Evolutionary conservation across 768 basidiomycete genomes (phyloP), one percentile per base, ranked within the genome.

Genomic region (Strobilomyces dryophilus): DNA sequence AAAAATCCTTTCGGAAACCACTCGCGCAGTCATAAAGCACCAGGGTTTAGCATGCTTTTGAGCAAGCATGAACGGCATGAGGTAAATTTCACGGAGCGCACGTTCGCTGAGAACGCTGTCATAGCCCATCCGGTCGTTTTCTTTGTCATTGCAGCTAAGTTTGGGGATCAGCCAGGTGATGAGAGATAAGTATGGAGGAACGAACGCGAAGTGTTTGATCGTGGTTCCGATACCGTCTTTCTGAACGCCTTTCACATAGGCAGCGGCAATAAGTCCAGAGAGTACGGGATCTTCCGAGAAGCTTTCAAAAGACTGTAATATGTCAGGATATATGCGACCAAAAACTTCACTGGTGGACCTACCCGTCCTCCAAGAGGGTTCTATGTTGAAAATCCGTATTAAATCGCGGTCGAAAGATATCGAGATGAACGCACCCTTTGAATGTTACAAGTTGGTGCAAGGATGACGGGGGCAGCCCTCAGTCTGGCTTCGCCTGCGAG

Each of bases 381-480:
- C 83, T 85, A 51, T 5, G 42, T 54, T 2, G 17, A 31, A 17
- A 26, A 31, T 24, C 8, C 41, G n/a, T 2, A 8, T 55, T 27
- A 55, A 36, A 18, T 11, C 8, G 17, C 18, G 26, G 1, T 49
- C 6, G 41, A 12, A 49, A n/a, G 8, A 18, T 32, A 11, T 45
- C 40, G 46, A 59, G 27, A 66, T 71, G 47, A 18, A 7, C 45
- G 56, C 65, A 82, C 87, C 31, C 91, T 80, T 68, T 91, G 90
- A 46, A 89, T 90, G 64, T 93, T 92, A 65, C 86, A 87, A 0
- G 90, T 92, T 0, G 90, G 91, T 1, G 84, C 91, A 17, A 92
- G 79, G 29, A 90, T 73, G 3, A 89, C 68, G 12, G 85, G 83
- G 10, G 85, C 84, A 2, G 84, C 79, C 42, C 81, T 76, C 45